These are phyloP conservation scores for Epichloe baconii DNA, from an alignment of 2,329 filamentous ascomycete genomes.

Conservation along the genomic window DNA sequence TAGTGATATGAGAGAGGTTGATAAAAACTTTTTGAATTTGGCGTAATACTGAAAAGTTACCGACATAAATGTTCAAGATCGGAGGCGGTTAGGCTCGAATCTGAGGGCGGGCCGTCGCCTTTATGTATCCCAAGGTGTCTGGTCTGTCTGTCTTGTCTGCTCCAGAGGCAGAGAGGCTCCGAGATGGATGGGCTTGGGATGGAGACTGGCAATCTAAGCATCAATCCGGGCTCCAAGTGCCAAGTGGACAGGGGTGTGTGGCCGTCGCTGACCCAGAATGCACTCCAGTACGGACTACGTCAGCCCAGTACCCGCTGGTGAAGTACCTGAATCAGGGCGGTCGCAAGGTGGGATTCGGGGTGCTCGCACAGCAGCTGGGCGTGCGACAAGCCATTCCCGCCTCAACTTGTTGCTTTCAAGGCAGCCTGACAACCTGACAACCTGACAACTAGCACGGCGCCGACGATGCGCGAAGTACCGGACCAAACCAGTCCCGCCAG, in stretches of 20 bases:
- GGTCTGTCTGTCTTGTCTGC: not conserved
- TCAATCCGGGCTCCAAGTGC: slow-evolving; percentile 1
- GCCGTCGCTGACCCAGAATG: not conserved
- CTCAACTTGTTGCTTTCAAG: no score
- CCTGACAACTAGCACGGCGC: not conserved
- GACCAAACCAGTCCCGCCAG: not conserved
- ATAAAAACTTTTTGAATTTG: not conserved
- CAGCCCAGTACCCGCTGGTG: slow-evolving; percentile 3
- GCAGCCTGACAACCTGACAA: no score
- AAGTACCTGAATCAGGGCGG: slow-evolving; percentile 8
- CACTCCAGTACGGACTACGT: not conserved
- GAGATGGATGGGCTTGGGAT: not conserved
- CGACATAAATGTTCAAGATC: not conserved
- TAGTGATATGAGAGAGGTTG: not conserved
- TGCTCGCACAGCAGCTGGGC: not conserved
- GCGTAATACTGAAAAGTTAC: not conserved
- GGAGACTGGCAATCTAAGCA: slow-evolving; percentile 18
- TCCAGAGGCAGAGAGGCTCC: not conserved
- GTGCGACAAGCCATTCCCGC: slow-evolving; percentile 3
- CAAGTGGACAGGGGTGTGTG: not conserved
- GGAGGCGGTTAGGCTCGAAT: not conserved
- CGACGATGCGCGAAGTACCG: not conserved
- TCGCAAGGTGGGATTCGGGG: not conserved
- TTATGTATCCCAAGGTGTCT: slow-evolving; percentile 19
- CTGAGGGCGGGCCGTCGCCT: slow-evolving; percentile 15